Evolutionary conservation across 2,329 filamentous ascomycete species (phyloP).

Genomic region (Calonectria pteridis): DNA sequence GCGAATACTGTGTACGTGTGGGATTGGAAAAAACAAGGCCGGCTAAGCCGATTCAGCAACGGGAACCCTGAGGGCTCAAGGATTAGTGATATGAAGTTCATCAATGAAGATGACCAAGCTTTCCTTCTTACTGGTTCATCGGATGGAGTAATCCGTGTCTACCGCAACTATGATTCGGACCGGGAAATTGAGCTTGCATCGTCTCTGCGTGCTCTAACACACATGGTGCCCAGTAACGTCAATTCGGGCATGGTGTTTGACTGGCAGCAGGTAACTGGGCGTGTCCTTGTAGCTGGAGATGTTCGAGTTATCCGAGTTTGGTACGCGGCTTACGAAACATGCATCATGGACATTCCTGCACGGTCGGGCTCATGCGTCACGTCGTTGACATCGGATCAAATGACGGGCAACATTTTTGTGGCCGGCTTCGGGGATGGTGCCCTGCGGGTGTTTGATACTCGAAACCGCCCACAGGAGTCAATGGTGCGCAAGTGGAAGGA

Average conservation of each 20-base stretch:
- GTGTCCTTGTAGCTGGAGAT: slow-evolving; percentile 94
- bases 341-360: slow-evolving; percentile 92
- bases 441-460: slow-evolving; percentile 92
- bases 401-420: slow-evolving; percentile 95
- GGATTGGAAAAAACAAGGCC: slow-evolving; percentile 87
- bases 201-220: slow-evolving; percentile 90
- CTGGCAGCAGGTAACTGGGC: slow-evolving; percentile 98
- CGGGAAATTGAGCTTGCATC: slow-evolving; percentile 86
- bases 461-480: slow-evolving; percentile 83
- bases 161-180: slow-evolving; percentile 88
- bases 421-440: slow-evolving; percentile 97
- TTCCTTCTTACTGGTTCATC: slow-evolving; percentile 95
- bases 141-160: slow-evolving; percentile 93
- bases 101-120: slow-evolving; percentile 98
- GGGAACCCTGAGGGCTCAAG: slow-evolving; percentile 91
- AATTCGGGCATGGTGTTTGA: slow-evolving; percentile 98
- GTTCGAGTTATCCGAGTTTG: slow-evolving; percentile 96
- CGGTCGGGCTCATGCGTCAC: slow-evolving; percentile 96
- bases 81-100: slow-evolving; percentile 95
- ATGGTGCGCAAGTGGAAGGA: slow-evolving; percentile 99
- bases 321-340: slow-evolving; percentile 95
- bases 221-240: slow-evolving; percentile 93
- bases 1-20: slow-evolving; percentile 91
- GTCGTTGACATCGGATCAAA: slow-evolving; percentile 95
- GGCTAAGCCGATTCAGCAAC: slow-evolving; percentile 89